phyloP scores from a whole-genome alignment of 306 rosid species.

The Leucaena leucocephala region DNA sequence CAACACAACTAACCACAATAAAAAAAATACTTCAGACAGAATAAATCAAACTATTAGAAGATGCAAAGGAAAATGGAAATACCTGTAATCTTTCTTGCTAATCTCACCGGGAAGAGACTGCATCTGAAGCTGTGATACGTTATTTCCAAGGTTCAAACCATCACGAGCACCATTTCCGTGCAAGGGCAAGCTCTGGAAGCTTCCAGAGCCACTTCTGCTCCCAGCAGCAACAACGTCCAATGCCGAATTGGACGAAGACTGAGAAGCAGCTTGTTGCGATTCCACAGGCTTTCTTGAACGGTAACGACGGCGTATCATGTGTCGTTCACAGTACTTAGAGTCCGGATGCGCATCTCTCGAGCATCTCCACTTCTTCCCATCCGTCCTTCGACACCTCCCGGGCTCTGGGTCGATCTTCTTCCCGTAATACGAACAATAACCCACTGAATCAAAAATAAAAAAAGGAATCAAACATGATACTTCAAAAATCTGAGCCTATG shows the following conservation, averaged over 20 bases:
- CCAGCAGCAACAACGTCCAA: conserved; percentile 41
- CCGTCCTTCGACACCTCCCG: conserved; percentile 2
- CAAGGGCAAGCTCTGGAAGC: conserved; percentile 62
- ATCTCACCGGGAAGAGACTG: conserved; percentile 63
- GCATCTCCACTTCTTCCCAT: conserved; percentile 12
- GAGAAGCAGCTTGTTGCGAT: conserved; percentile 54
- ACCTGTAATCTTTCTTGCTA: conserved; percentile 75
- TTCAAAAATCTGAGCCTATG: background rate
- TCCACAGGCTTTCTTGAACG: conserved; percentile 92
- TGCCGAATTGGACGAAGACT: conserved; percentile 49
- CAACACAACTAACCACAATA: conserved; percentile 4
- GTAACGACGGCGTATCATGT: conserved; percentile 74
- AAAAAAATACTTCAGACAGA: too few relatives aligned
- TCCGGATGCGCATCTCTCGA: conserved; percentile 15
- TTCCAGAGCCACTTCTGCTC: conserved; percentile 44
- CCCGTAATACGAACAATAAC: conserved; percentile 14
- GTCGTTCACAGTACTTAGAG: conserved; percentile 39
- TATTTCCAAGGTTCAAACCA: conserved; percentile 53
- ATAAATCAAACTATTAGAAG: background rate
- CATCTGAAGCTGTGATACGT: conserved; percentile 51
- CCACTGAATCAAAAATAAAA: background rate
- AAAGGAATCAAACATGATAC: background rate
- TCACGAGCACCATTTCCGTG: conserved; percentile 56
- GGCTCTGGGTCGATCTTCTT: conserved; percentile 18
- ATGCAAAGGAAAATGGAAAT: background rate